A percentile compares a stretch with the other conserved stretches of the same genome.
Conservation (phyloP, 306 rosid species). For the Castanospermum australe region DNA sequence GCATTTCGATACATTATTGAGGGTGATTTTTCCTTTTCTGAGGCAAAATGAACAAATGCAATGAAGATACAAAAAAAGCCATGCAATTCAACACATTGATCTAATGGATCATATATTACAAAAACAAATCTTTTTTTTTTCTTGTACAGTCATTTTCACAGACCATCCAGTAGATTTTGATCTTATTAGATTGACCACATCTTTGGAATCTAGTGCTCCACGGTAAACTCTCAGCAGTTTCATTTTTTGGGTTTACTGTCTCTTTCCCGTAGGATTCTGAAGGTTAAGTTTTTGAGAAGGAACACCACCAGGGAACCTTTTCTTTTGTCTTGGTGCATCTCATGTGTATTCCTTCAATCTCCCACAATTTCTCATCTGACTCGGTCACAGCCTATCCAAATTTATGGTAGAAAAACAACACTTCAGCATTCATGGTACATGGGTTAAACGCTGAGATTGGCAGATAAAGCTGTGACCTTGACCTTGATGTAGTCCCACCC, state of each 20-base stretch:
- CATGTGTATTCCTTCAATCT: not conserved
- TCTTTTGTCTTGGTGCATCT: not conserved
- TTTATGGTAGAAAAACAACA: slow-evolving; percentile 23
- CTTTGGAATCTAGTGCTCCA: not conserved
- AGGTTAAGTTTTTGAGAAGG: not conserved
- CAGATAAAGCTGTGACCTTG: slow-evolving; percentile 31
- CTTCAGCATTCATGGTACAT: not conserved
- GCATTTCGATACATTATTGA: no score
- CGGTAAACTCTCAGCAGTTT: not conserved
- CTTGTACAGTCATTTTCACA: not conserved
- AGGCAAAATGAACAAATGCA: no score
- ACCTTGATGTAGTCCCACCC: slow-evolving; percentile 20
- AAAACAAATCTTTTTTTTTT: no score
- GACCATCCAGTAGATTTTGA: not conserved
- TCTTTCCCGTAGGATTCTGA: not conserved
- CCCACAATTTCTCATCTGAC: not conserved
- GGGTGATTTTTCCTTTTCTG: no score
- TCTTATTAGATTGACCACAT: not conserved
- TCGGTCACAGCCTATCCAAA: not conserved
- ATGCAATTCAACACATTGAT: no score
- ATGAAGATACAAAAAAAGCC: no score
- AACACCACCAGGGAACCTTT: not conserved
- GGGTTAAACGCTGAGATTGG: not conserved
- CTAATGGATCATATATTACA: no score
- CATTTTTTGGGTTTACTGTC: not conserved